Evolutionary conservation across 768 basidiomycete genomes (phyloP), one percentile per base, ranked within the genome.

Genomic region (Naganishia vishniacii): DNA sequence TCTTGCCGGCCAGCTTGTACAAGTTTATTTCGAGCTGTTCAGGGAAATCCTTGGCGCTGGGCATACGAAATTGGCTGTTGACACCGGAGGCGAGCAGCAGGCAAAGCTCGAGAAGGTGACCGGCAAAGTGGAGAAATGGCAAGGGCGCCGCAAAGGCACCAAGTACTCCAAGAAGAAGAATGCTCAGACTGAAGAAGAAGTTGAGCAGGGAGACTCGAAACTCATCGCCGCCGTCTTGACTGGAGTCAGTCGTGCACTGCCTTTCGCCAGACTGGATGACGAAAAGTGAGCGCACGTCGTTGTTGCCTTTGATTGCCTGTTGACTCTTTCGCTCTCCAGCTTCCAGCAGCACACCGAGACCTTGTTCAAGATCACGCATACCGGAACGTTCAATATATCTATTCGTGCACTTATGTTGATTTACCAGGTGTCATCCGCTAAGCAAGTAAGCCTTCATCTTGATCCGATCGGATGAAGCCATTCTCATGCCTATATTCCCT

Each of bases 11-110:
- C 82, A 84, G 65, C 81, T 97, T 65, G 85, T 97, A 20, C 87
- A 91, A 56, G 82, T 92, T 3, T 97, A 98, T 78, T 99, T 98
- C 71, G 87, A 92, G 79, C 82, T 97, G 73, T 99, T 99, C 81
- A 82, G 86, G 71, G 90, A 90, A 70, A 79, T 95, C 11, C 82
- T 98, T 2, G 87, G 89, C 0, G 37, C 53, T 6, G 26, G 23
- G 13, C 31, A 28, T 41, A 48, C n/a, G 32, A 59, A 48, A 29
- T 45, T 40, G 12, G 65, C 61, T 16, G 2, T 9, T 3, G 61
- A 45, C n/a, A 72, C 69, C 16, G 70, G 70, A 3, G 72, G 71
- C 42, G 71, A 77, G 8, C 71, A 70, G 49, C 51, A 65, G 34
- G 78, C 80, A 20, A 56, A 65, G 73, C 77, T 79, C 3, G 80